Evolutionary conservation across 1,284 basidiomycete species (phyloP), one percentile per base, ranked within the genome.

Genomic region (Tilletia indica): DNA sequence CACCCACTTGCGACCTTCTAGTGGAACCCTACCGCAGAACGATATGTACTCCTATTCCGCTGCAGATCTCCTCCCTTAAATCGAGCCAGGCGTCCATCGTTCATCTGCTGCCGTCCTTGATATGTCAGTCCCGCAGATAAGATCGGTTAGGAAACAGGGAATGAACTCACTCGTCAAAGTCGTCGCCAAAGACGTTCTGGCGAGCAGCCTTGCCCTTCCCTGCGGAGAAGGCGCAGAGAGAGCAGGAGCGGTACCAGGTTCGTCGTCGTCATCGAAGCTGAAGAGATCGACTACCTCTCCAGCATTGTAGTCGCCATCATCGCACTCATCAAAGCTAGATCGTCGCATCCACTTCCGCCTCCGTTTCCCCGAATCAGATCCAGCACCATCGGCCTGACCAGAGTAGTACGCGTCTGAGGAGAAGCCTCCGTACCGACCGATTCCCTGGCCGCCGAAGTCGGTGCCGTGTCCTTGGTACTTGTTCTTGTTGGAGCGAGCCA

Each of bases 251-350:
- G 75, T 48, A 2, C 84, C 79, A 66, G 78, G 68, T 51, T 82
- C 82, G 76, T 94, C 89, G 79, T 93, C 90, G 25, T 31, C 25
- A 47, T 87, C 91, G 80, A 96, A 91, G 74, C 91, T 91, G 69
- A 95, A 89, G 14, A 94, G 87, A 82, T 93, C 89, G 47, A 90
- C 88, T n/a, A 70, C 58, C 19, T 76, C 68, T 49, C 83, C 83
- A 51, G 89, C 88, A 76, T 98, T 97, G 82, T 94, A 93, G 71
- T 97, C 97, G 0, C 97, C 96, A 3, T 96, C 97, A 78, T 97
- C 93, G 84, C 99, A 99, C 85, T 97, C 96, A 79, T 98, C 95
- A 80, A 89, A 96, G 61, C 78, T 81, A 9, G 58, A 63, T 45
- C 79, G 76, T 8, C 78, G 69, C 87, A 87, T 70, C 87, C 87